Conservation (phyloP, 2,329 filamentous ascomycete species). For the Trichoderma sp. region DNA sequence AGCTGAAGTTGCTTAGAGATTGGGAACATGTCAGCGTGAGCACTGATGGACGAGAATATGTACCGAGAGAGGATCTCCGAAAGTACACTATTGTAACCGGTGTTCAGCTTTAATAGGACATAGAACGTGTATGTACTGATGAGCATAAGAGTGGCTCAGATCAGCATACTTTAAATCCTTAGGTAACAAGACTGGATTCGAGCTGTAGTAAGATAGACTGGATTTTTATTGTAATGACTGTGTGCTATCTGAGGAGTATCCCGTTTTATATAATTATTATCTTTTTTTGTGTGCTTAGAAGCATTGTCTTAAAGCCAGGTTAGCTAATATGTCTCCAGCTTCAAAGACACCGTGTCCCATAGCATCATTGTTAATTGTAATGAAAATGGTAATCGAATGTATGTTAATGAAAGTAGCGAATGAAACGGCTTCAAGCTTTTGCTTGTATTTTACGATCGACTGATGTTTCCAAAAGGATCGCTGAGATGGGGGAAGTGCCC, state of each 20-base stretch:
- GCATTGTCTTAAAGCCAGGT: background rate
- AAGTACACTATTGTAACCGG: constrained; percentile 6
- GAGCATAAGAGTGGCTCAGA: no score
- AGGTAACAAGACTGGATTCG: background rate
- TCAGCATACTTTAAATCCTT: background rate
- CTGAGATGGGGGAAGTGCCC: background rate
- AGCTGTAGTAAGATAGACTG: background rate
- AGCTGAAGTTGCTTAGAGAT: constrained; percentile 30
- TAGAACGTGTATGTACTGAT: background rate
- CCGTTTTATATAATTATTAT: background rate
- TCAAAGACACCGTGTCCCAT: background rate
- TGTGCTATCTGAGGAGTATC: background rate
- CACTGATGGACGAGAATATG: constrained; percentile 30
- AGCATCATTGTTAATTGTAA: background rate
- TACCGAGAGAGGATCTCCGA: constrained; percentile 9
- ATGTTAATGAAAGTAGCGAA: background rate
- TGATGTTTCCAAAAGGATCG: background rate
- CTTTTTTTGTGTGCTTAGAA: background rate
- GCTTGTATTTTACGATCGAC: background rate
- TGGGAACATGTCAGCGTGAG: constrained; percentile 37
- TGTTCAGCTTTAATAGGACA: background rate
- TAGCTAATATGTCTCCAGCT: background rate
- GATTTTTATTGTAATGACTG: background rate
- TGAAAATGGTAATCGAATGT: background rate
- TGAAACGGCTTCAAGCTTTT: background rate